These are phyloP conservation scores for Laetiporus sulphureus DNA, from an alignment of 1,284 basidiomycete genomes.

Conservation along the genomic window DNA sequence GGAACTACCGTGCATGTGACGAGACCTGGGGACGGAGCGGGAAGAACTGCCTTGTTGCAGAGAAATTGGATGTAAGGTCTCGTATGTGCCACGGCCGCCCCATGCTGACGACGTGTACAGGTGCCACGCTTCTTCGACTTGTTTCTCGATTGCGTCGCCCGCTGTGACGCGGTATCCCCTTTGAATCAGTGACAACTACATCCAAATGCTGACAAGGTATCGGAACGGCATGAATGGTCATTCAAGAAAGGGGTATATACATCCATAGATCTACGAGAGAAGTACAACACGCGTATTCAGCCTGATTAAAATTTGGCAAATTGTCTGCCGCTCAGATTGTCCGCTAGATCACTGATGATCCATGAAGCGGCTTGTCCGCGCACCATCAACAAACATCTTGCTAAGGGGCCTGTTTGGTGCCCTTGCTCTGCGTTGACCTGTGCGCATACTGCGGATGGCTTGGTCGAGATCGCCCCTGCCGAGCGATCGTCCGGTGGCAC, in stretches of 20 bases:
- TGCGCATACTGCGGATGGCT: slow-evolving; percentile 74
- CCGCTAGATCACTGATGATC: slow-evolving; percentile 10
- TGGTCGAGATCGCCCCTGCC: slow-evolving; percentile 76
- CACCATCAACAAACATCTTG: slow-evolving; percentile 79
- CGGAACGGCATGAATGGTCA: too few relatives aligned
- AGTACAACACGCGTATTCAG: too few relatives aligned
- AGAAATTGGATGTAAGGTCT: slow-evolving; percentile 53
- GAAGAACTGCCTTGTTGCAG: slow-evolving; percentile 67
- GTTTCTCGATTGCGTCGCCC: slow-evolving; percentile 51
- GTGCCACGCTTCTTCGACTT: slow-evolving; percentile 58
- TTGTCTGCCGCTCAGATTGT: not conserved
- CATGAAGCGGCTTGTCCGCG: slow-evolving; percentile 35
- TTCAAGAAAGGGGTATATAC: too few relatives aligned
- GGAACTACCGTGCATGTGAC: slow-evolving; percentile 50
- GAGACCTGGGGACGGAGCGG: slow-evolving; percentile 61
- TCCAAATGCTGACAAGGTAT: too few relatives aligned
- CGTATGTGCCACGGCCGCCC: not conserved
- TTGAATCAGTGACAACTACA: slow-evolving; percentile 40
- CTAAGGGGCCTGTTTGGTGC: slow-evolving; percentile 45
- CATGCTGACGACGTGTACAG: slow-evolving; percentile 28
- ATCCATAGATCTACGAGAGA: too few relatives aligned
- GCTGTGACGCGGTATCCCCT: slow-evolving; percentile 54
- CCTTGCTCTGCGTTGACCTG: slow-evolving; percentile 53
- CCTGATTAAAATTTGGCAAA: not conserved
- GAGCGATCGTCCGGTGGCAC: slow-evolving; percentile 42